These are phyloP conservation scores for Plasmodium inui DNA, from an alignment of 169 alveolate genomes.

Conservation along the genomic window DNA sequence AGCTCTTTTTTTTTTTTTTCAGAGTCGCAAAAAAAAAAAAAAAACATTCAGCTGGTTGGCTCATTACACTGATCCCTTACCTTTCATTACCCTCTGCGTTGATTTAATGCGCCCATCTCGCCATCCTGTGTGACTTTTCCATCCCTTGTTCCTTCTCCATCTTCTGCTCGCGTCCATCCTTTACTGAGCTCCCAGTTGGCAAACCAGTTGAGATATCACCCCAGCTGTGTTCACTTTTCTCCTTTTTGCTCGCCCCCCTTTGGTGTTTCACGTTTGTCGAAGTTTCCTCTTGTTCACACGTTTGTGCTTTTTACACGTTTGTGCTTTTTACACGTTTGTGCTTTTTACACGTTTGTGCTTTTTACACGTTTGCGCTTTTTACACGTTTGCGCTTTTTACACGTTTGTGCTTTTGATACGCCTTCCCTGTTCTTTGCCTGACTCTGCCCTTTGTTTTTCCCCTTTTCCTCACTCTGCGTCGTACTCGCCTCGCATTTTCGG, in stretches of 20 bases:
- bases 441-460: neutral
- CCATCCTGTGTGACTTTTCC: neutral
- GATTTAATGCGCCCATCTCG: neutral
- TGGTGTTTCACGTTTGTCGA: neutral
- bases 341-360: too few relatives aligned
- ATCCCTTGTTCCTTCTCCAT: neutral
- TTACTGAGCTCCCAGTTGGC: neutral
- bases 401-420: too few relatives aligned
- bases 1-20: neutral
- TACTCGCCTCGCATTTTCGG: neutral
- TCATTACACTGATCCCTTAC: neutral
- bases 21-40: slow-evolving; percentile 22
- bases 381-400: too few relatives aligned
- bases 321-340: too few relatives aligned
- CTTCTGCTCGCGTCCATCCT: neutral
- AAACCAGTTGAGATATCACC: neutral
- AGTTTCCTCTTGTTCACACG: neutral
- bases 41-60: neutral
- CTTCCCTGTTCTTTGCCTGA: too few relatives aligned
- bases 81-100: neutral
- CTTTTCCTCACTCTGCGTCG: neutral
- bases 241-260: neutral
- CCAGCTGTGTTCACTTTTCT: neutral
- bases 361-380: too few relatives aligned
- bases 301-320: too few relatives aligned